Evolutionary conservation across 257 asterid genomes (phyloP), one percentile per base, ranked within the genome.

Genomic region (Fraxinus cuspidata): DNA sequence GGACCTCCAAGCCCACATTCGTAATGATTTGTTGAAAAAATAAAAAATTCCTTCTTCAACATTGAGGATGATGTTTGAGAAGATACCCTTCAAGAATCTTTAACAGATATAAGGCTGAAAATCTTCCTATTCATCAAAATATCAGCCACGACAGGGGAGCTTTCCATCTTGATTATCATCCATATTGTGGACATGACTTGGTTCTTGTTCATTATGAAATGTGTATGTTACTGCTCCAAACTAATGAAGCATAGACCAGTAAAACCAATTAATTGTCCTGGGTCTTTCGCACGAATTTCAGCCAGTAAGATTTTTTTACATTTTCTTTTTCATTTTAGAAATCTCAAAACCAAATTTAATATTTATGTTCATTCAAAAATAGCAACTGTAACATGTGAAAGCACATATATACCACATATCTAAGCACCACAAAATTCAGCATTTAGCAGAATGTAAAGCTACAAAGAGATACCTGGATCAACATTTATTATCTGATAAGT

Each of bases 401-500:
- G 44, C 71, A 73, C 49, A 44, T 38, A 32, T 51, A 72, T 64
- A 58, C 2, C 32, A 16, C 9, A n/a, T 51, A 72, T 53, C 69
- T 37, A 51, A 25, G 64, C 71, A 71, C 64, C 31, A 31, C 19
- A 74, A 69, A 27, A 65, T 69, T 38, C 32, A 40, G 25, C 34
- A 19, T 51, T 35, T 27, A 25, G 21, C 29, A 70, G 73, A 28
- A 34, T 53, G 9, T 53, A 38, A 27, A 44, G 27, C 67, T 19
- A 78, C 42, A 65, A 12, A 71, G n/a, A 44, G 27, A 78, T 84
- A 92, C 98, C 98, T 85, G 97, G 96, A 19, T 90, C 96, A 25
- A 90, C 98, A 82, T 89, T 87, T 80, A 90, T 81, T 76, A 85
- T 83, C 83, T 73, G 94, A 90, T 83, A 92, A 69, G 89, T 42